Evolutionary conservation across 1,139 yeast species (phyloP).

Genomic region (Candida glucosophila): DNA sequence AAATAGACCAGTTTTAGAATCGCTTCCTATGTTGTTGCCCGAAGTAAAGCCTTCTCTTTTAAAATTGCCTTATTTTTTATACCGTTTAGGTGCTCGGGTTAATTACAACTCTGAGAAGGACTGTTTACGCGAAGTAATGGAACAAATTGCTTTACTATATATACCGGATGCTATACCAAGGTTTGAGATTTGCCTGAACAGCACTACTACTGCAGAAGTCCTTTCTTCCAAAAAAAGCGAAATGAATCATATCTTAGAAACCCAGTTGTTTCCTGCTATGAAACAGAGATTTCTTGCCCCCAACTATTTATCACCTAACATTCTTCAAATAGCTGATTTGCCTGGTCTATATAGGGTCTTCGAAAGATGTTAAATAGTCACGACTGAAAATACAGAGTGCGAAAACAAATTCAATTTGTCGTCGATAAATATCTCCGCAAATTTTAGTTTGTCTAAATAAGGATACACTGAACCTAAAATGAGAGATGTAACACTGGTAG

Average conservation of each 20-base stretch:
- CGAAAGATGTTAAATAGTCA: conserved; percentile 69
- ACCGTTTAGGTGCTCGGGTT: conserved; percentile 48
- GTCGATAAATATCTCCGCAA: too few relatives aligned
- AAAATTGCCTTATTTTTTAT: conserved; percentile 62
- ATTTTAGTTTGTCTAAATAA: neutral
- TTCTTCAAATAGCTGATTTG: conserved; percentile 80
- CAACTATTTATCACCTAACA: conserved; percentile 36
- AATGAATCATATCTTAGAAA: conserved; percentile 38
- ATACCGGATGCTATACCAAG: conserved; percentile 50
- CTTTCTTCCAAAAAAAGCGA: conserved; percentile 9
- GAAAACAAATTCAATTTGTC: too few relatives aligned
- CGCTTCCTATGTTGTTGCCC: conserved; percentile 62
- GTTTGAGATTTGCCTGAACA: conserved; percentile 6
- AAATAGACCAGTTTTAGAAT: conserved; percentile 24
- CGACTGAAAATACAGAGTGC: too few relatives aligned
- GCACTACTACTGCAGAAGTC: conserved; percentile 6
- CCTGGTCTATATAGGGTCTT: conserved; percentile 89
- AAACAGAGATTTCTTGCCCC: conserved; percentile 65
- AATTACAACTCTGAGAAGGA: conserved; percentile 59
- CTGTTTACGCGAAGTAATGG: conserved; percentile 58
- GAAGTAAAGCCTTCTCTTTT: conserved; percentile 53
- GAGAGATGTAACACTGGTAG: too few relatives aligned
- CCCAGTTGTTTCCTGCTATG: conserved; percentile 56
- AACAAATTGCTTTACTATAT: conserved; percentile 65
- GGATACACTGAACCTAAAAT: conserved; percentile 1